Percentiles rank a stretch among this genome's conserved stretches.
Conservation (phyloP, 2,329 filamentous ascomycete species). For the Ophiostoma sp. region DNA sequence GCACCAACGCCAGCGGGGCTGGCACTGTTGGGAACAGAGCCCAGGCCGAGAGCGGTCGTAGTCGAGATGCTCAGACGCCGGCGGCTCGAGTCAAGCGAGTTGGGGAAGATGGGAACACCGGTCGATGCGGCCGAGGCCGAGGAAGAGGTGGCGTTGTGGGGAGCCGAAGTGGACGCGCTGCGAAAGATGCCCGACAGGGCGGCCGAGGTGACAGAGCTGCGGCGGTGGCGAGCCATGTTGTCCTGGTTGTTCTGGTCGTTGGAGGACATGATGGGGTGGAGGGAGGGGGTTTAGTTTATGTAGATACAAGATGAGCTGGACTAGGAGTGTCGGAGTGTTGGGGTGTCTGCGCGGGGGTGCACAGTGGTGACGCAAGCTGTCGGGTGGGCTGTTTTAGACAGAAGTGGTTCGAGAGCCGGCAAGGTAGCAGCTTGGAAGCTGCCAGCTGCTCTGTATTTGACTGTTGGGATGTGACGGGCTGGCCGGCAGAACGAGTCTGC, state of each 20-base stretch:
- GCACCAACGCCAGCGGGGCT: slow-evolving; percentile 35
- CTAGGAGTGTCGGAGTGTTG: background rate
- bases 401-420: background rate
- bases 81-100: slow-evolving; percentile 52
- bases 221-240: slow-evolving; percentile 40
- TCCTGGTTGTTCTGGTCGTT: slow-evolving; percentile 30
- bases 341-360: no score
- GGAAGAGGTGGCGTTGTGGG: slow-evolving; percentile 33
- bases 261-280: slow-evolving; percentile 24
- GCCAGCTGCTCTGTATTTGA: background rate
- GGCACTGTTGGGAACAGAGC: slow-evolving; percentile 49
- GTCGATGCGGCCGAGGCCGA: slow-evolving; percentile 44
- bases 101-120: slow-evolving; percentile 43
- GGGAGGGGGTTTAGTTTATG: background rate
- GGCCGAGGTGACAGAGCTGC: slow-evolving; percentile 53
- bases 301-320: background rate
- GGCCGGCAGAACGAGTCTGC: slow-evolving; percentile 23
- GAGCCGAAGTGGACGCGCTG: slow-evolving; percentile 43
- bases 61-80: slow-evolving; percentile 66
- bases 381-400: slow-evolving; percentile 2
- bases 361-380: background rate
- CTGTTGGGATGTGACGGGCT: background rate
- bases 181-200: slow-evolving; percentile 57
- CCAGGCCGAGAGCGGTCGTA: slow-evolving; percentile 51
- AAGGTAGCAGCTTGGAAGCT: background rate